A percentile compares a stretch with the other conserved stretches of the same genome.
phyloP scores from a whole-genome alignment of 441 rosid species.

The Eruca vesicaria region DNA sequence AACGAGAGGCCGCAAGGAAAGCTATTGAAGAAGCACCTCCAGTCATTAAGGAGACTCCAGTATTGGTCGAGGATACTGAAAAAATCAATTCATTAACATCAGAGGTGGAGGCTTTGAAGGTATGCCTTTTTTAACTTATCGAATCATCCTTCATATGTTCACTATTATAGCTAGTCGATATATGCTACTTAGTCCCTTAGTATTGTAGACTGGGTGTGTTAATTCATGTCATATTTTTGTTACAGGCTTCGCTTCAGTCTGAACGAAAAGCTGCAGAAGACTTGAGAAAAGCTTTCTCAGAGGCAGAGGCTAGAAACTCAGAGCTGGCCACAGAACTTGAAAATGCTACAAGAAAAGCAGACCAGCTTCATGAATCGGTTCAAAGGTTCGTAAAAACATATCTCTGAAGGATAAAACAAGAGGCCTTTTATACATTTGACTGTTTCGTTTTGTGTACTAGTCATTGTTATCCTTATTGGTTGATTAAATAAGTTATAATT shows the following conservation, averaged over 20 bases:
- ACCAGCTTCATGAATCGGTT: constrained; percentile 94
- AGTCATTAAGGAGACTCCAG: constrained; percentile 74
- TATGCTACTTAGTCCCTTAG: background rate
- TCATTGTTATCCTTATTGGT: constrained; percentile 7
- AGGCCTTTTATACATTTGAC: background rate
- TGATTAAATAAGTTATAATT: background rate
- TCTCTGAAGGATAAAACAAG: background rate
- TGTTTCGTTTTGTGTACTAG: background rate
- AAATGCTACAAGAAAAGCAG: constrained; percentile 70
- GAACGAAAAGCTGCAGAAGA: constrained; percentile 72
- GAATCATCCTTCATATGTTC: background rate
- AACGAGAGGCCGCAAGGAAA: constrained; percentile 70
- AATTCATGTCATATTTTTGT: background rate
- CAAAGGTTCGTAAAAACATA: constrained; percentile 72
- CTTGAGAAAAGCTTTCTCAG: constrained; percentile 56
- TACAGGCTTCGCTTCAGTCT: constrained; percentile 69
- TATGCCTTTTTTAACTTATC: constrained; percentile 17
- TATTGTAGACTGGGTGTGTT: background rate
- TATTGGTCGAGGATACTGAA: constrained; percentile 73
- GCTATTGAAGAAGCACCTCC: constrained; percentile 87
- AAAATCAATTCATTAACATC: constrained; percentile 54
- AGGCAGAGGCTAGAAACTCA: constrained; percentile 69
- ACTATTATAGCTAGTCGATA: background rate
- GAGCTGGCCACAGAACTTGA: constrained; percentile 80
- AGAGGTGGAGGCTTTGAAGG: constrained; percentile 72